phyloP scores from a whole-genome alignment of 164 flowering plant species.

The Cinnamomum micranthum region DNA sequence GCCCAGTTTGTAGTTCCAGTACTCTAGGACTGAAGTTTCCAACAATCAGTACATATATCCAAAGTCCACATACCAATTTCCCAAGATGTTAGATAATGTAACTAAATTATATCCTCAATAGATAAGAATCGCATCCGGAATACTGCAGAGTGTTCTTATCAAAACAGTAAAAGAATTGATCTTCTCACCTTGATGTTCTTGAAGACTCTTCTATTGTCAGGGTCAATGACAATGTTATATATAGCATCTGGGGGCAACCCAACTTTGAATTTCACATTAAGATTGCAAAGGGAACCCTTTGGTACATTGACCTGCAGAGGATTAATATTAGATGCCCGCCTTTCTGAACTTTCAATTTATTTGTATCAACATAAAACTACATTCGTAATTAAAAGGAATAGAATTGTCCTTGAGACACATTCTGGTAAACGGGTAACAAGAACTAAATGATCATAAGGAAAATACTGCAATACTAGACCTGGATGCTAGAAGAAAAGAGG shows the following conservation, averaged over 20 bases:
- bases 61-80: background rate
- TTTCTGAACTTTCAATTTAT: background rate
- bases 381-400: background rate
- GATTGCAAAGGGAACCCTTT: constrained; percentile 89
- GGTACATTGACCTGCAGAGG: constrained; percentile 84
- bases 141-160: background rate
- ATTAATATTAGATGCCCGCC: constrained; percentile 7
- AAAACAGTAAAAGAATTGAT: background rate
- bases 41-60: background rate
- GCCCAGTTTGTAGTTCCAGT: background rate
- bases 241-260: constrained; percentile 98
- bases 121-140: background rate
- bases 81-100: background rate
- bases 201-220: constrained; percentile 89
- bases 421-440: too few species aligned
- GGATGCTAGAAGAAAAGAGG: background rate
- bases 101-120: background rate
- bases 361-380: background rate
- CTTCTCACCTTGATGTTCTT: constrained; percentile 81
- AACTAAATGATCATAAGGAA: too few species aligned
- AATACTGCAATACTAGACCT: too few species aligned
- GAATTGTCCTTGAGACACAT: too few species aligned
- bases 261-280: constrained; percentile 56
- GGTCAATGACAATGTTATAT: constrained; percentile 80
- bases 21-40: background rate